phyloP scores from a whole-genome alignment of 2,329 filamentous ascomycete genomes.

The Alternaria infectoria region DNA sequence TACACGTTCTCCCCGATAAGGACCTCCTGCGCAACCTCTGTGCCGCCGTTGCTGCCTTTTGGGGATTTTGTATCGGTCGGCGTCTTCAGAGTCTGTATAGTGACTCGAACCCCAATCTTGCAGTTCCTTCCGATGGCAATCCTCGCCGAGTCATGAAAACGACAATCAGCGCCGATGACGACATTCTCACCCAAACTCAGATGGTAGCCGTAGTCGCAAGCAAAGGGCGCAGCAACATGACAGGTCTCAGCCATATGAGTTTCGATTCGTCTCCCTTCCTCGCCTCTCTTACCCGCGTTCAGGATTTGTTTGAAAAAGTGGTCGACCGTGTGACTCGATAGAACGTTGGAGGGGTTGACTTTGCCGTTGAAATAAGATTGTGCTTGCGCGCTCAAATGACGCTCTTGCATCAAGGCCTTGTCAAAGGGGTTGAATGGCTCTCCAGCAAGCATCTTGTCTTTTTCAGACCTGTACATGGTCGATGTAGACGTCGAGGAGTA shows the following conservation, averaged over 20 bases:
- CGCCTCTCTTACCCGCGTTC: slow-evolving; percentile 59
- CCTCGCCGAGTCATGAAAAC: slow-evolving; percentile 83
- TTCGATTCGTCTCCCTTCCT: slow-evolving; percentile 14
- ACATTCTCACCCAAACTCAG: slow-evolving; percentile 86
- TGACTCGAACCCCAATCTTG: slow-evolving; percentile 78
- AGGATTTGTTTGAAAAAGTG: slow-evolving; percentile 76
- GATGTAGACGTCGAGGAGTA: slow-evolving; percentile 33
- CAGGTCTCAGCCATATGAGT: slow-evolving; percentile 76
- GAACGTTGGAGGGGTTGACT: slow-evolving; percentile 72
- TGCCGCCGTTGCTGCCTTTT: slow-evolving; percentile 76
- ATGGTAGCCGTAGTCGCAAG: slow-evolving; percentile 95
- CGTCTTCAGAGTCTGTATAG: slow-evolving; percentile 77
- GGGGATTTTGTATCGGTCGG: slow-evolving; percentile 75
- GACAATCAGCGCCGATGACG: slow-evolving; percentile 81
- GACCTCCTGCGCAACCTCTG: slow-evolving; percentile 73
- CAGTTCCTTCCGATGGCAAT: slow-evolving; percentile 81
- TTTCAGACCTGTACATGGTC: slow-evolving; percentile 66
- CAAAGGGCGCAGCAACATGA: slow-evolving; percentile 85
- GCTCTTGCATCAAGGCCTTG: slow-evolving; percentile 78
- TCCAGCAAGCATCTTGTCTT: slow-evolving; percentile 87
- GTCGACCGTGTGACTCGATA: slow-evolving; percentile 68
- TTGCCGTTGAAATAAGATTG: slow-evolving; percentile 88
- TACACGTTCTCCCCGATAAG: slow-evolving; percentile 76
- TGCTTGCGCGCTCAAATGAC: slow-evolving; percentile 81
- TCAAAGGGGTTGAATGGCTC: slow-evolving; percentile 81